phyloP scores from a whole-genome alignment of 257 asterid genomes.

The Ligustrum vulgare region DNA sequence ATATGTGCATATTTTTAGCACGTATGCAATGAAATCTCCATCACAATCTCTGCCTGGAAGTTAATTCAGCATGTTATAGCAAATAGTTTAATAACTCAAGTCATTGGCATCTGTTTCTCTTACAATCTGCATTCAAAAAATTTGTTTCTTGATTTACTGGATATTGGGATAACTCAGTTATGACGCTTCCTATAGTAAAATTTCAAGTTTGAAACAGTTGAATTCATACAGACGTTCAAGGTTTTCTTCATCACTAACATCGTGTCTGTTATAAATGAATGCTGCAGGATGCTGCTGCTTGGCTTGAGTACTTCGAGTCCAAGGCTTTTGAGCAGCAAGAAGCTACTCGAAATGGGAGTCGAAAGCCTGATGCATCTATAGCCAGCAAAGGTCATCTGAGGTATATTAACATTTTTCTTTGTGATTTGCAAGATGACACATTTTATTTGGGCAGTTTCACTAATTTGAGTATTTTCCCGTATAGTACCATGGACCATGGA shows the following conservation, averaged over 20 bases:
- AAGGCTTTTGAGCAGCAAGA: slow-evolving; percentile 96
- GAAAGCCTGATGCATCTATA: slow-evolving; percentile 87
- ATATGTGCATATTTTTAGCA: neutral
- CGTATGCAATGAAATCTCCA: neutral
- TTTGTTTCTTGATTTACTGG: neutral
- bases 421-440: slow-evolving; percentile 10
- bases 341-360: slow-evolving; percentile 90
- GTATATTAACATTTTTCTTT: slow-evolving; percentile 32
- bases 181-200: slow-evolving; percentile 4
- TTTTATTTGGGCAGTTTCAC: slow-evolving; percentile 5
- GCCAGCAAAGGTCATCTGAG: slow-evolving; percentile 97
- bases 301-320: slow-evolving; percentile 95
- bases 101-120: neutral
- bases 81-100: slow-evolving; percentile 1
- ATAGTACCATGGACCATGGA: no score
- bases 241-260: slow-evolving; percentile 5
- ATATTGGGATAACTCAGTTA: slow-evolving; percentile 2
- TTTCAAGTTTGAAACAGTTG: slow-evolving; percentile 18
- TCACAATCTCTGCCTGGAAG: neutral
- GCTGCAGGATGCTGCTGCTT: slow-evolving; percentile 92
- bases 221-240: slow-evolving; percentile 5
- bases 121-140: slow-evolving; percentile 7
- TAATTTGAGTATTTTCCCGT: no score
- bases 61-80: neutral
- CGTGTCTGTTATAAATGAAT: slow-evolving; percentile 14